These are phyloP conservation scores for Cytospora paraplurivora DNA, from an alignment of 2,329 filamentous ascomycete species.

Conservation along the genomic window DNA sequence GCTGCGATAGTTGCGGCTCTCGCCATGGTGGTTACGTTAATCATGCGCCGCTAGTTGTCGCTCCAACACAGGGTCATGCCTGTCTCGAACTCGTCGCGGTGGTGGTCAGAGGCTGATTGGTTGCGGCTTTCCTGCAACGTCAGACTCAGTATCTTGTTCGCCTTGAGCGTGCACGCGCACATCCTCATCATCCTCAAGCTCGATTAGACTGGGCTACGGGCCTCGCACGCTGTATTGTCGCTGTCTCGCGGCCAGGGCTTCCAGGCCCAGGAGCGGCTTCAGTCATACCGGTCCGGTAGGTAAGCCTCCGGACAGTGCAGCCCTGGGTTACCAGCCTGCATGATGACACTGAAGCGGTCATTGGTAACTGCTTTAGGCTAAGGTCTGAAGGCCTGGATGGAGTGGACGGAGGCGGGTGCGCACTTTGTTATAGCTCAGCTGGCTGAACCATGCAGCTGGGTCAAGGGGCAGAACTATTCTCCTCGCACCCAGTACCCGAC, in stretches of 20 bases:
- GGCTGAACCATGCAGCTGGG: slow-evolving; percentile 20
- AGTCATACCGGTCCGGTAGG: not conserved
- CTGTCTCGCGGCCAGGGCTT: not conserved
- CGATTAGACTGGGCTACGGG: slow-evolving; percentile 15
- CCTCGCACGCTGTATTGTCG: slow-evolving; percentile 10
- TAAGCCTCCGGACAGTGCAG: not conserved
- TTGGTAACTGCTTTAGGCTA: slow-evolving; percentile 17
- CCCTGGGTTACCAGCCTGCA: not conserved
- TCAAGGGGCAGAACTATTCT: slow-evolving; percentile 1
- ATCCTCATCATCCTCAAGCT: not conserved
- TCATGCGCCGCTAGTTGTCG: not conserved
- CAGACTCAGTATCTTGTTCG: slow-evolving; percentile 2
- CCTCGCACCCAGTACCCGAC: not conserved
- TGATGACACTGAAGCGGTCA: slow-evolving; percentile 7
- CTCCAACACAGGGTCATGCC: slow-evolving; percentile 16
- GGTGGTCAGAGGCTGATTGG: slow-evolving; percentile 4
- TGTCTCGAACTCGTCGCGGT: slow-evolving; percentile 11
- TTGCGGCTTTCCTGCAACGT: slow-evolving; percentile 11
- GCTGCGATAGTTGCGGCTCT: not conserved
- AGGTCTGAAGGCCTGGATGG: slow-evolving; percentile 12
- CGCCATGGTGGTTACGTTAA: not conserved
- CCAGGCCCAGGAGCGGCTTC: not conserved
- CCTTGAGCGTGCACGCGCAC: slow-evolving; percentile 1
- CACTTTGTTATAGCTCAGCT: not conserved
- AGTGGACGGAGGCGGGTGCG: slow-evolving; percentile 5